Base-by-base conservation (phyloP, 257 asterid species). In the Fraxinus anomala region DNA sequence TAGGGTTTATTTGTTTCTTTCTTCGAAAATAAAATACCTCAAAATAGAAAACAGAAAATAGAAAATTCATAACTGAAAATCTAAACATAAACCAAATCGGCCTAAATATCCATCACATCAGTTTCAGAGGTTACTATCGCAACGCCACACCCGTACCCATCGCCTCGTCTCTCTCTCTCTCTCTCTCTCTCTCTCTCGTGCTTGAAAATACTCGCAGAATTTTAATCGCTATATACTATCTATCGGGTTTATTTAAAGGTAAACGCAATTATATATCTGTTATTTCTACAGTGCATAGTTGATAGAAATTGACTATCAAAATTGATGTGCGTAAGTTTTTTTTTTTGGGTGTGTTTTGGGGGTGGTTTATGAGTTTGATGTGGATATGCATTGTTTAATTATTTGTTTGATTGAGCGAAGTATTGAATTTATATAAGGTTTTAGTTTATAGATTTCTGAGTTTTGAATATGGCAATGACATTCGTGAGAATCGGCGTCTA, bases 111-210 rank as follows among this genome's bases (percentile, higher is more conserved):
- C 66, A 2, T 17, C 76, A 19, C 76, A 37, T 77, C 85, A 61
- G 33, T 76, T 70, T 16, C 56, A 68, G 67, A 79, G 78, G 72
- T 78, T 80, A 54, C 79, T 77, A 73, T 71, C 76, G 67, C 66
- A 70, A 23, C 65, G 10, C 49, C 47, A 42, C 80, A 59, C 85
- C 78, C 39, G 31, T 4, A 51, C 80, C 78, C 72, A 59, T 78
- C 81, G 77, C 85, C 87, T 84, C 80, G 77, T 76, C 74, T 83
- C 74, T 30, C 82, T 77, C 61, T 36, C 76, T 5, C 56, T 76
- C 74, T 83, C 74, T 30, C 82, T 77, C 61, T 36, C 76, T 5
- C 56, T 49, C 59, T 21, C 54, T 77, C 77, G 6, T 73, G 44
- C 54, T 26, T 28, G 65, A 72, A 76, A 4, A n/a, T 47, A 70